Conservation (phyloP, 2,329 filamentous ascomycete species). For the Lachnellula hyalina region DNA sequence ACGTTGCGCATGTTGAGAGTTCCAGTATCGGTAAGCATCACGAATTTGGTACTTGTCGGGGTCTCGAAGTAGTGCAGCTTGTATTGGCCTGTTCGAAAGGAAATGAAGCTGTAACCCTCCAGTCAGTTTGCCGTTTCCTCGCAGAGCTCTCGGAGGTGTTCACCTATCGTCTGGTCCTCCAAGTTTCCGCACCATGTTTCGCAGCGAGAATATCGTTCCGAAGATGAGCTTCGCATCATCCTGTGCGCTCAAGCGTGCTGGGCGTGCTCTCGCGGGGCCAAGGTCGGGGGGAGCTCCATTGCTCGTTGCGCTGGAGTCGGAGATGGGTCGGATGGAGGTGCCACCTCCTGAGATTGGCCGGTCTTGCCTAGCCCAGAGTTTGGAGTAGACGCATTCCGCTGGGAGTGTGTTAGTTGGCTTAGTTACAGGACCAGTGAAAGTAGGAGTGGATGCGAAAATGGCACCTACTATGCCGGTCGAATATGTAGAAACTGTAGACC, state of each 20-base stretch:
- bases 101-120: constrained; percentile 64
- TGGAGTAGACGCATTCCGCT: constrained; percentile 98
- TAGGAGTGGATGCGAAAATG: not conserved
- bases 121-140: not conserved
- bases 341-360: constrained; percentile 30
- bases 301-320: constrained; percentile 40
- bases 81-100: constrained; percentile 89
- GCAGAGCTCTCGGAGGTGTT: not conserved
- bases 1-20: constrained; percentile 89
- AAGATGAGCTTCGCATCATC: constrained; percentile 98
- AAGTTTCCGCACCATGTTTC: constrained; percentile 94
- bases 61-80: constrained; percentile 99
- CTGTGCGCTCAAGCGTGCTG: constrained; percentile 41
- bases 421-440: not conserved
- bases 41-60: constrained; percentile 89
- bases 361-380: constrained; percentile 59
- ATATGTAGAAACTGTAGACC: constrained; percentile 98
- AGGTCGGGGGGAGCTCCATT: constrained; percentile 33
- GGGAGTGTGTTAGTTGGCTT: constrained; percentile 16
- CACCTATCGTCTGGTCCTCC: constrained; percentile 81
- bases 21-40: constrained; percentile 89
- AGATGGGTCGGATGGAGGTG: constrained; percentile 44
- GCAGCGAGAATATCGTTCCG: constrained; percentile 90
- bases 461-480: constrained; percentile 86
- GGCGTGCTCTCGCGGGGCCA: constrained; percentile 28